Percentiles rank a stretch among this genome's conserved stretches.
Conservation (phyloP, 331 rosid genomes). For the Dryas integrifolia region DNA sequence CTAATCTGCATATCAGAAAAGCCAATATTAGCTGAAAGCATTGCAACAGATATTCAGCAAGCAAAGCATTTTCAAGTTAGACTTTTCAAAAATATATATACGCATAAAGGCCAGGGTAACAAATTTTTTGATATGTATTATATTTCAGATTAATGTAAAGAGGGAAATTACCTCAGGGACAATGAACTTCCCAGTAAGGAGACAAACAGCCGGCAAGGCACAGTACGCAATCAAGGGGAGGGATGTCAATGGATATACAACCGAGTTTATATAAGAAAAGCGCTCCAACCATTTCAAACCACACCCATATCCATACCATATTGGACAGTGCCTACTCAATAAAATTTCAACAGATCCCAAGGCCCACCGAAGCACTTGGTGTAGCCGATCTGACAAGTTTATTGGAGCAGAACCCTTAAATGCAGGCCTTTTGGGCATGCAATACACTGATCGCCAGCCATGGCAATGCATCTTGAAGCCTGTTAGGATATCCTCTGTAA, state of each 20-base stretch:
- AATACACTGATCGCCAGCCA: constrained; percentile 93
- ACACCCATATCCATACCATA: constrained; percentile 85
- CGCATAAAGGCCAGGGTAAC: background rate
- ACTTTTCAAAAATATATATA: background rate
- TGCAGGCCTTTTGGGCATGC: constrained; percentile 69
- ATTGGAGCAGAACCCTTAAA: constrained; percentile 62
- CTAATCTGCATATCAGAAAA: constrained; percentile 52
- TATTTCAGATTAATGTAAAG: background rate
- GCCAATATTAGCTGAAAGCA: constrained; percentile 11
- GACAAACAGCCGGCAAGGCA: constrained; percentile 75
- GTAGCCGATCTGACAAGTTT: constrained; percentile 58
- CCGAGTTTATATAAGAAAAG: constrained; percentile 73
- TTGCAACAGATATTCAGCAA: background rate
- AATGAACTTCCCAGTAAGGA: constrained; percentile 72
- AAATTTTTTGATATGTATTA: background rate
- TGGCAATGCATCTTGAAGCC: constrained; percentile 94
- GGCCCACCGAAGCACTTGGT: constrained; percentile 80
- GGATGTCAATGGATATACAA: constrained; percentile 79
- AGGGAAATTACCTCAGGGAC: constrained; percentile 65
- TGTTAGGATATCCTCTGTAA: constrained; percentile 78
- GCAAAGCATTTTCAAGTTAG: background rate
- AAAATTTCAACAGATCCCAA: constrained; percentile 81
- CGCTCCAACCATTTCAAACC: constrained; percentile 76
- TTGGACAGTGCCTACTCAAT: constrained; percentile 80
- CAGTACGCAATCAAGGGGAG: constrained; percentile 80